Conservation (phyloP, 257 asterid genomes). For the Solanum phureja region DNA sequence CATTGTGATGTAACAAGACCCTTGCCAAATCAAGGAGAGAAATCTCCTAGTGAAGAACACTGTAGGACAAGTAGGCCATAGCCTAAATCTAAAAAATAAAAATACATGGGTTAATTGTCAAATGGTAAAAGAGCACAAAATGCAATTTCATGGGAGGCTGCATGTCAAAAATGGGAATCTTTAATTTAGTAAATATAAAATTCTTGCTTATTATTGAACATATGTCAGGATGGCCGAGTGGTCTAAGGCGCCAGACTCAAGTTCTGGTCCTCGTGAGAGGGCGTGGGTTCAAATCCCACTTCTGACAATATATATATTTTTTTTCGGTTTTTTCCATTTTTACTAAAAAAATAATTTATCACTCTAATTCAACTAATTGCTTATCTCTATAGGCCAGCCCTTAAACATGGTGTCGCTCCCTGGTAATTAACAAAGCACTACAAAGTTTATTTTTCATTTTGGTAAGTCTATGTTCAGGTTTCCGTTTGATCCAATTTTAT, state of each 20-base stretch:
- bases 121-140: neutral
- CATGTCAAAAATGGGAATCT: neutral
- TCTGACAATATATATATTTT: conserved; percentile 24
- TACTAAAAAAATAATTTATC: no score
- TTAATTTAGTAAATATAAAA: neutral
- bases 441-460: neutral
- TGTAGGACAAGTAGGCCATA: neutral
- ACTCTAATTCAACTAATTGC: neutral
- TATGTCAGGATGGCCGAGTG: conserved; percentile 75
- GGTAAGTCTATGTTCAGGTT: neutral
- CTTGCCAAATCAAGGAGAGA: neutral
- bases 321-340: no score
- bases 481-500: neutral
- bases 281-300: conserved; percentile 89
- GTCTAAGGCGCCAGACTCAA: conserved; percentile 98
- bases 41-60: neutral
- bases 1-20: neutral
- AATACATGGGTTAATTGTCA: neutral
- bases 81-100: neutral
- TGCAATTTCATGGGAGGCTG: neutral
- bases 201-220: fast-evolving
- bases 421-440: neutral
- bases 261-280: conserved; percentile 77
- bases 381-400: neutral
- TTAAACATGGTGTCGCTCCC: neutral